phyloP scores from a whole-genome alignment of 768 basidiomycete species.

The Panus rudis region DNA sequence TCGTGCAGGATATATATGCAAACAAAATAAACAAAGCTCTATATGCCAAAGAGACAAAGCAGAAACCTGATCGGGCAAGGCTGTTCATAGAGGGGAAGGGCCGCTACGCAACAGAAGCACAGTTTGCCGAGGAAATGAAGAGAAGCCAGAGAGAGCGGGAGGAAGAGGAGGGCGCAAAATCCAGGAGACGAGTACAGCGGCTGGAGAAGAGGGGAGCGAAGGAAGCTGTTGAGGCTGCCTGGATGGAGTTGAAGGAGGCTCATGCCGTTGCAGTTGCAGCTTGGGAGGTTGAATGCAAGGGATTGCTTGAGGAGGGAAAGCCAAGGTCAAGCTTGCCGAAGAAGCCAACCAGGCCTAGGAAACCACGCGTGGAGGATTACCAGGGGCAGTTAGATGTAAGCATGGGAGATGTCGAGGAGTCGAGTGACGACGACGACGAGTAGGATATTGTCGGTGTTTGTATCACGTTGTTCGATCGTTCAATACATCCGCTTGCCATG shows the following conservation, averaged over 20 bases:
- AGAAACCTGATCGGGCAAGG: neutral
- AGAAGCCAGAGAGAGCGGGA: neutral
- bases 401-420: too few species aligned
- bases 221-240: neutral
- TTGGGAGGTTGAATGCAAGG: neutral
- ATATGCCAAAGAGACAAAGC: neutral
- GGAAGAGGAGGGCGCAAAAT: neutral
- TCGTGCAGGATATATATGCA: too few species aligned
- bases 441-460: too few species aligned
- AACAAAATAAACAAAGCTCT: neutral
- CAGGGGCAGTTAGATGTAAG: too few species aligned
- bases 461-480: too few species aligned
- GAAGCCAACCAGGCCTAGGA: too few species aligned
- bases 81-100: constrained; percentile 1
- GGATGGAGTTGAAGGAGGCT: neutral
- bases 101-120: neutral
- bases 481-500: too few species aligned
- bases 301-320: neutral
- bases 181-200: neutral
- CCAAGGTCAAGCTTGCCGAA: constrained; percentile 1
- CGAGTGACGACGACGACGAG: too few species aligned
- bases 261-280: neutral
- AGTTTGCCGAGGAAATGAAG: neutral
- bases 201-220: neutral
- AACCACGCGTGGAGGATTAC: too few species aligned